phyloP scores from a whole-genome alignment of 345 rosid species.

The Aurinia saxatilis region DNA sequence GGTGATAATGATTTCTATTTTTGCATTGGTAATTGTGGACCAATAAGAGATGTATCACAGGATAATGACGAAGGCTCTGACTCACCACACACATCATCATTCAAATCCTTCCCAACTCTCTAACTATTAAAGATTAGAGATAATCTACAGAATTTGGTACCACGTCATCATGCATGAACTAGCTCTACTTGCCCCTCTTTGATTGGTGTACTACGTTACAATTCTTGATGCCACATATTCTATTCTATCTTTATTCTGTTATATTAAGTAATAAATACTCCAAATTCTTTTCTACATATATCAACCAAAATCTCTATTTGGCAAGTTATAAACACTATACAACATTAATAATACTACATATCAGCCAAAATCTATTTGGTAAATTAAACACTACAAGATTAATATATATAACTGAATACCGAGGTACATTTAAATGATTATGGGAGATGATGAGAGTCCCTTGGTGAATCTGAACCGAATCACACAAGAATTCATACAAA shows the following conservation, averaged over 20 bases:
- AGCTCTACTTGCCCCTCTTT: neutral
- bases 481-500: too few species aligned
- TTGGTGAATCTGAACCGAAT: too few species aligned
- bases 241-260: neutral
- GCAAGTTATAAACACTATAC: too few species aligned
- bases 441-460: too few species aligned
- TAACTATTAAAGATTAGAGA: neutral
- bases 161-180: constrained; percentile 18
- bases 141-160: neutral
- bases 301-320: neutral
- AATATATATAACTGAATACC: too few species aligned
- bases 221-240: neutral
- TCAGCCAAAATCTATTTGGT: too few species aligned
- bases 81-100: constrained; percentile 9
- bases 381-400: too few species aligned
- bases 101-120: constrained; percentile 1
- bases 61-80: constrained; percentile 23
- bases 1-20: neutral
- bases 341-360: neutral
- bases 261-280: neutral
- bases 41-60: constrained; percentile 16
- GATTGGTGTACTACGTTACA: neutral
- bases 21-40: constrained; percentile 3
- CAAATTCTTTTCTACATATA: neutral
- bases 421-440: too few species aligned